phyloP scores from a whole-genome alignment of 2,329 filamentous ascomycete species.

The Colletotrichum sublineola region DNA sequence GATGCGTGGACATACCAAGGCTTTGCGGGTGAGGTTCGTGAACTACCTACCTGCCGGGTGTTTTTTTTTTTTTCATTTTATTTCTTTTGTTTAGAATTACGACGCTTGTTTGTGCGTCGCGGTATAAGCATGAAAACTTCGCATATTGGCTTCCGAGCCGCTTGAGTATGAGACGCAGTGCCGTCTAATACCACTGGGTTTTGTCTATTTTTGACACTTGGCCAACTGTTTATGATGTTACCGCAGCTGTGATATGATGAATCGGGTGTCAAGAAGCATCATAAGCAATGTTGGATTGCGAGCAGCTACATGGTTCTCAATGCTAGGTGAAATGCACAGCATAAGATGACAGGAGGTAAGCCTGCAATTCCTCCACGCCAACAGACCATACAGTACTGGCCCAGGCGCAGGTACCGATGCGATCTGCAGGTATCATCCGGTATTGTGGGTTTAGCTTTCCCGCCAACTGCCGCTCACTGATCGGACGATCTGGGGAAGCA shows the following conservation, averaged over 20 bases:
- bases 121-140: conserved; percentile 26
- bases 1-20: conserved; percentile 37
- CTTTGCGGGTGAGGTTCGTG: not conserved
- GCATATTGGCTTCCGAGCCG: conserved; percentile 28
- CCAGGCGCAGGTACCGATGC: not conserved
- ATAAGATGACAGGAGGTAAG: not conserved
- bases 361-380: not conserved
- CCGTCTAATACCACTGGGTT: conserved; percentile 28
- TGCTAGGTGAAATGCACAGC: not conserved
- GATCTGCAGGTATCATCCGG: conserved; percentile 28
- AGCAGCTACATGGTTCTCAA: not conserved
- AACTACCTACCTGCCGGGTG: not conserved
- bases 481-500: conserved; percentile 38
- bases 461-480: conserved; percentile 20
- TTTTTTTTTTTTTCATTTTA: not conserved
- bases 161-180: conserved; percentile 25
- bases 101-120: conserved; percentile 12
- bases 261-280: not conserved
- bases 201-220: not conserved
- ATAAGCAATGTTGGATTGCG: not conserved
- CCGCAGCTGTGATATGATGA: not conserved
- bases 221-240: not conserved
- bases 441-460: conserved; percentile 16
- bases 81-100: conserved; percentile 37
- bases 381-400: not conserved